phyloP scores from a whole-genome alignment of 768 basidiomycete species.

The Lentinula boryana region DNA sequence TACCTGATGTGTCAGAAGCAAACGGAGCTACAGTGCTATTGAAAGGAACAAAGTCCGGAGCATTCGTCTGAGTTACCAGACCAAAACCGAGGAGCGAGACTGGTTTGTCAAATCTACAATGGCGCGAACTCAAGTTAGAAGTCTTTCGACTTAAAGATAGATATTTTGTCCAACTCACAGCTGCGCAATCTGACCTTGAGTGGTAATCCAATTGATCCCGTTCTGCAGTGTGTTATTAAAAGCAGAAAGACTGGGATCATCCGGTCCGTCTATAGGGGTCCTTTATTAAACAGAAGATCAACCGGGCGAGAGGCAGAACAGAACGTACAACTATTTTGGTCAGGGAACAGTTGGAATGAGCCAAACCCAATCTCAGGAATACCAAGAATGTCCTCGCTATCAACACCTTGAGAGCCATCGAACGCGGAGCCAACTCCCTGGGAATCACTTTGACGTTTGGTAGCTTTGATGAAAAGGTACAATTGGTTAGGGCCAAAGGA shows the following conservation, averaged over 20 bases:
- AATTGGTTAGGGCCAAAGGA: background rate
- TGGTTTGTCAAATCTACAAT: conserved; percentile 48
- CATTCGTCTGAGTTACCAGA: conserved; percentile 52
- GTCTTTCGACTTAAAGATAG: background rate
- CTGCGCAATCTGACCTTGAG: conserved; percentile 36
- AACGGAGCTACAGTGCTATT: conserved; percentile 39
- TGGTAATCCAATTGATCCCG: conserved; percentile 51
- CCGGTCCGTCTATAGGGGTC: conserved; percentile 31
- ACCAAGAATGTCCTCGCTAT: conserved; percentile 56
- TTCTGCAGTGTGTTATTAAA: conserved; percentile 47
- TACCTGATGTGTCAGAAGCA: conserved; percentile 19
- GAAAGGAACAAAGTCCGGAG: conserved; percentile 56
- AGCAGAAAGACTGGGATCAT: conserved; percentile 41
- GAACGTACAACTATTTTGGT: conserved; percentile 36
- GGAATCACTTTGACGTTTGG: conserved; percentile 39
- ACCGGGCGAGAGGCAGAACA: background rate
- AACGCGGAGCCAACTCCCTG: conserved; percentile 39
- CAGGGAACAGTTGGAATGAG: conserved; percentile 63
- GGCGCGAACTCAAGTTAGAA: background rate
- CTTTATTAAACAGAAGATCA: background rate
- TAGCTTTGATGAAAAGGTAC: conserved; percentile 24
- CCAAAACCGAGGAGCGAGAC: conserved; percentile 50
- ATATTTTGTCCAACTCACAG: conserved; percentile 28
- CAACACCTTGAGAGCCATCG: conserved; percentile 62
- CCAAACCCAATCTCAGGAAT: conserved; percentile 53